These are phyloP conservation scores for Thielaviopsis punctulata DNA, from an alignment of 2,329 filamentous ascomycete genomes.

Conservation along the genomic window DNA sequence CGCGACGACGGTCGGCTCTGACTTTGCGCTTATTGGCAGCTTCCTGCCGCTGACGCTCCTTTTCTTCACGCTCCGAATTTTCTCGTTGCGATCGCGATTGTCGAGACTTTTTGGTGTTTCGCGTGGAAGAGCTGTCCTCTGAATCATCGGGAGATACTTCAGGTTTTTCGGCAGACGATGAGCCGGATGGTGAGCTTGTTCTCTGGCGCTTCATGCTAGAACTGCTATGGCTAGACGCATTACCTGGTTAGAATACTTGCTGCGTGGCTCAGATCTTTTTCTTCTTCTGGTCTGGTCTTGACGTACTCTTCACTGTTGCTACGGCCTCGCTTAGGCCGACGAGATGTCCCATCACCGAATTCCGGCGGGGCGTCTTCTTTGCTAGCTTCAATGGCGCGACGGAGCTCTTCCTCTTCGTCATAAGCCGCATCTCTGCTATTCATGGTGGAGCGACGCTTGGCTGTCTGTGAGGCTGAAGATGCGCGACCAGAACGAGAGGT, in stretches of 20 bases:
- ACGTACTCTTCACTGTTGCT: slow-evolving; percentile 92
- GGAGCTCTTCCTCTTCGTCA: slow-evolving; percentile 80
- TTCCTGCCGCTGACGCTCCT: slow-evolving; percentile 56
- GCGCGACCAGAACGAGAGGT: slow-evolving; percentile 40
- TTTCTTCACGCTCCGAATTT: slow-evolving; percentile 53
- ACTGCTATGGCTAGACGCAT: slow-evolving; percentile 48
- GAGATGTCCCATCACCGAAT: slow-evolving; percentile 32
- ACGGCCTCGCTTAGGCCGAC: slow-evolving; percentile 60
- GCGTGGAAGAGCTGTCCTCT: slow-evolving; percentile 45
- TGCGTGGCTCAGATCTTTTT: too few relatives aligned
- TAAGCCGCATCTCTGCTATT: slow-evolving; percentile 91
- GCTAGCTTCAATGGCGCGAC: slow-evolving; percentile 85
- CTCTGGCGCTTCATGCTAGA: slow-evolving; percentile 59
- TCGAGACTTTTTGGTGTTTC: slow-evolving; percentile 42
- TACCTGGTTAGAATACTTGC: neutral
- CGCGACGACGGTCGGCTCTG: slow-evolving; percentile 61
- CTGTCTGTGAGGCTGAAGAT: slow-evolving; percentile 34
- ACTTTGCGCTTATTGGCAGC: slow-evolving; percentile 66
- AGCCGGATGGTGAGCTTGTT: slow-evolving; percentile 58
- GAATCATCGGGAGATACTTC: slow-evolving; percentile 43
- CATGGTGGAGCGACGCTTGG: slow-evolving; percentile 89
- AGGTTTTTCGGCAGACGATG: slow-evolving; percentile 31
- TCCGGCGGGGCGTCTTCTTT: slow-evolving; percentile 54
- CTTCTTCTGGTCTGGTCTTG: slow-evolving; percentile 14
- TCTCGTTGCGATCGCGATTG: slow-evolving; percentile 43